Evolutionary conservation across 106 monocot species (phyloP), one percentile per base, ranked within the genome.

Genomic region (Agapanthus africanus): DNA sequence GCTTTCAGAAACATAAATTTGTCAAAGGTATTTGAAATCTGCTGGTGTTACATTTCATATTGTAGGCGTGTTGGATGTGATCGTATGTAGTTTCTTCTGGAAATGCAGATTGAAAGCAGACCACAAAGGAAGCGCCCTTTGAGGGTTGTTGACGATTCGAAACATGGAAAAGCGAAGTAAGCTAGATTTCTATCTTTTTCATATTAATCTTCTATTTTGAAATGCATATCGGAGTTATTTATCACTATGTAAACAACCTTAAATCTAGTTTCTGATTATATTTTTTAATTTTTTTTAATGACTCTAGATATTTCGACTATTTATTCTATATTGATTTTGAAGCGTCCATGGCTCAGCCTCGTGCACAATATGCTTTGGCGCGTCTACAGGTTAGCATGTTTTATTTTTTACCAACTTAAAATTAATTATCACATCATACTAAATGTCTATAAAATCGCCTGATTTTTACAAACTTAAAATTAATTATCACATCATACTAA

Each of bases 301-400:
- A 59, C 28, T 68, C 15, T 69, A 92, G 91, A 82, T 88, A 88
- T 74, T 88, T 92, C 41, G 79, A 92, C 67, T 92, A 88, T 75
- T 73, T 92, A 28, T 88, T 92, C 73, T 85, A 85, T 50, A 74
- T 92, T 74, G 91, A 92, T 77, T 92, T 92, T 76, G 87, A 88
- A 79, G 91, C 87, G 51, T 92, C 91, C 11, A 85, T 88, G 88
- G 91, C 91, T 15, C 88, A 92, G 19, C 69, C 80, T 57, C 82
- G 84, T 70, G 88, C 85, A 35, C 87, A 88, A 74, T 88, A 80
- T 85, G 87, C 87, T 22, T 73, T 92, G 75, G 22, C 73, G n/a
- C 79, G 85, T 44, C 73, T 92, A 65, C 87, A 92, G 91, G 91
- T 88, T 32, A 76, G 70, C 16, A n/a, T 56, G 13, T 67, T 46